Evolutionary conservation across 768 basidiomycete species (phyloP).

Genomic region (Wakefieldia striispora): DNA sequence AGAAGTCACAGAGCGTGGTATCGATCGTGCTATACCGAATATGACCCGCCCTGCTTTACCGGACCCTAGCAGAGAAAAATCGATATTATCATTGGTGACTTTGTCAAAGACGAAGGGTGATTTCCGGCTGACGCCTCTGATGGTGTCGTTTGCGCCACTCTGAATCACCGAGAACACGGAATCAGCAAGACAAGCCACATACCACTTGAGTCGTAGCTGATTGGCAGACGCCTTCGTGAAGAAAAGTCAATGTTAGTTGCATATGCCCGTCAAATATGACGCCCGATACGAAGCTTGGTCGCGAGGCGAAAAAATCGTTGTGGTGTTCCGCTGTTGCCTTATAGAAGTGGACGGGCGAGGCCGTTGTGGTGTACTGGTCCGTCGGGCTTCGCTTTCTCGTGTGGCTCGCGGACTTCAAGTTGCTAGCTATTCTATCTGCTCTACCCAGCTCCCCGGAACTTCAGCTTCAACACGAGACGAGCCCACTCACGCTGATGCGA

Average conservation of each 20-base stretch:
- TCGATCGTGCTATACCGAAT: neutral
- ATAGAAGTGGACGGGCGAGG: constrained; percentile 77
- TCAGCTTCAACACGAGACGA: constrained; percentile 83
- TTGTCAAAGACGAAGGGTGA: constrained; percentile 99
- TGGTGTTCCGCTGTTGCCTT: constrained; percentile 84
- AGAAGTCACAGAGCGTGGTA: constrained; percentile 85
- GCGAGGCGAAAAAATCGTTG: constrained; percentile 69
- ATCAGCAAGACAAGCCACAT: too few relatives aligned
- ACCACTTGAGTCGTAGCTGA: too few relatives aligned
- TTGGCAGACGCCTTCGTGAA: too few relatives aligned
- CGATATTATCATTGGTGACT: constrained; percentile 87
- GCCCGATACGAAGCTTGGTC: constrained; percentile 74
- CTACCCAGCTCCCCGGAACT: constrained; percentile 69
- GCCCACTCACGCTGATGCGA: constrained; percentile 64
- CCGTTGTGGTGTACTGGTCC: constrained; percentile 92
- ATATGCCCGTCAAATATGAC: too few relatives aligned
- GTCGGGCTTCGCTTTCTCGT: constrained; percentile 18
- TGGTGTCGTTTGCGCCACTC: too few relatives aligned
- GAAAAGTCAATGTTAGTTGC: too few relatives aligned
- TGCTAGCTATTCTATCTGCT: neutral
- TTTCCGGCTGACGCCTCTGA: too few relatives aligned
- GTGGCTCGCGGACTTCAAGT: neutral
- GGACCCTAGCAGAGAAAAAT: constrained; percentile 96
- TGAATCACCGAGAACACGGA: too few relatives aligned
- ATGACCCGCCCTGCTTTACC: neutral